A percentile compares a stretch with the other conserved stretches of the same genome.
phyloP scores from a whole-genome alignment of 2,329 filamentous ascomycete genomes.

The Chrysoporthe cubensis region DNA sequence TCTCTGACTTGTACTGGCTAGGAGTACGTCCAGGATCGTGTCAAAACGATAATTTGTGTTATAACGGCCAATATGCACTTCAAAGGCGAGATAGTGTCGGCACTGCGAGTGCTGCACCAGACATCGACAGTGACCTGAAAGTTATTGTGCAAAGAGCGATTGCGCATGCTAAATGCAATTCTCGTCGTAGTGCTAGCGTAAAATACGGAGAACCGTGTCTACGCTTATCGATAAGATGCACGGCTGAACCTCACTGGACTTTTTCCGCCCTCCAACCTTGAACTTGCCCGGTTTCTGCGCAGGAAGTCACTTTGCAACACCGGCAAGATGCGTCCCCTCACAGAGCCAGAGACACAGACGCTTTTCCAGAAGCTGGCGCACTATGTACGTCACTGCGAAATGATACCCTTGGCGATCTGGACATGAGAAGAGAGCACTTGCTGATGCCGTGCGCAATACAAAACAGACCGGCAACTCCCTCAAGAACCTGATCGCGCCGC shows the following conservation, averaged over 20 bases:
- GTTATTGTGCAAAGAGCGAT: too few relatives aligned
- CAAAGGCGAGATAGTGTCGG: not conserved
- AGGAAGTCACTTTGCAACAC: not conserved
- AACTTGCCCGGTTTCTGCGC: not conserved
- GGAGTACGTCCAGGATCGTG: not conserved
- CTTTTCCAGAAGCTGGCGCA: constrained; percentile 92
- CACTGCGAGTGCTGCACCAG: too few relatives aligned
- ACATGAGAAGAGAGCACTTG: not conserved
- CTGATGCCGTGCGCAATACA: not conserved
- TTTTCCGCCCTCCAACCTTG: not conserved
- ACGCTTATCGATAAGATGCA: constrained; percentile 13
- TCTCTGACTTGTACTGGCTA: not conserved
- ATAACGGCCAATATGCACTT: not conserved
- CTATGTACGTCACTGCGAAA: constrained; percentile 54
- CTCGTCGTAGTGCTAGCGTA: not conserved
- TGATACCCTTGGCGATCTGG: too few relatives aligned
- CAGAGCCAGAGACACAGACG: constrained; percentile 76
- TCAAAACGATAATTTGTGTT: not conserved
- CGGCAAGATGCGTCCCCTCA: constrained; percentile 75
- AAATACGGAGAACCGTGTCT: not conserved
- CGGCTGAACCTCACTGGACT: constrained; percentile 8
- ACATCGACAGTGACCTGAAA: too few relatives aligned
- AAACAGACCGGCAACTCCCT: constrained; percentile 72
- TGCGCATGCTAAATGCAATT: not conserved
- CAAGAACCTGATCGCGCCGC: constrained; percentile 79